phyloP scores from a whole-genome alignment of 2,329 filamentous ascomycete species.

The Colletotrichum cuscutae region DNA sequence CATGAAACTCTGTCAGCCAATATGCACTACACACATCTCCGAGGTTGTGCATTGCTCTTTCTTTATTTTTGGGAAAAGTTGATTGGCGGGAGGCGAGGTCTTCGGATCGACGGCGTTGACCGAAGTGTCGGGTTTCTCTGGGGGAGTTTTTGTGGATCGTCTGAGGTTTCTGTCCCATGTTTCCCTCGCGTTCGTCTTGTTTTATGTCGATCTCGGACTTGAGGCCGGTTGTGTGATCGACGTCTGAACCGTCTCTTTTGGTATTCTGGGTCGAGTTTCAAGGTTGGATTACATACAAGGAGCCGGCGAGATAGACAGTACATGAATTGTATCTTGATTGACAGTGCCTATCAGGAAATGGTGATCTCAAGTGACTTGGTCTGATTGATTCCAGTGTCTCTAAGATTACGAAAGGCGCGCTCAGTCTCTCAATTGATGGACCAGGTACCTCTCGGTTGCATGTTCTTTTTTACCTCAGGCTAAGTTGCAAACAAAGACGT shows the following conservation, averaged over 20 bases:
- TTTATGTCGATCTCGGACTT: slow-evolving; percentile 2
- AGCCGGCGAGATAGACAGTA: neutral
- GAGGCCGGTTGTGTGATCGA: neutral
- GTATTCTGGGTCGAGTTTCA: neutral
- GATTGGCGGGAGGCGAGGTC: neutral
- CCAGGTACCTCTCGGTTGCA: neutral
- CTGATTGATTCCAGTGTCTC: no score
- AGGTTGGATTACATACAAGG: no score
- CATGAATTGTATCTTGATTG: neutral
- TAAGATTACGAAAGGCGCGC: no score
- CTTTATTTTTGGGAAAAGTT: neutral
- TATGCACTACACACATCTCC: neutral
- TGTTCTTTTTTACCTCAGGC: neutral
- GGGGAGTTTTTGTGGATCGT: neutral
- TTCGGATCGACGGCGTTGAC: neutral
- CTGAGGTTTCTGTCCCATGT: neutral
- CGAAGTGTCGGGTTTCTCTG: neutral
- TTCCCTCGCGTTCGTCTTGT: neutral
- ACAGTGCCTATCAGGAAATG: no score
- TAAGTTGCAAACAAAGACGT: neutral
- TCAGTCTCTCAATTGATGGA: no score
- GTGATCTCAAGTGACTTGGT: no score
- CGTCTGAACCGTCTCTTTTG: neutral
- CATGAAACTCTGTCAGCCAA: neutral
- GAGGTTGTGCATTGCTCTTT: neutral